phyloP scores from a whole-genome alignment of 257 asterid genomes.

The Solanum medicagineum region DNA sequence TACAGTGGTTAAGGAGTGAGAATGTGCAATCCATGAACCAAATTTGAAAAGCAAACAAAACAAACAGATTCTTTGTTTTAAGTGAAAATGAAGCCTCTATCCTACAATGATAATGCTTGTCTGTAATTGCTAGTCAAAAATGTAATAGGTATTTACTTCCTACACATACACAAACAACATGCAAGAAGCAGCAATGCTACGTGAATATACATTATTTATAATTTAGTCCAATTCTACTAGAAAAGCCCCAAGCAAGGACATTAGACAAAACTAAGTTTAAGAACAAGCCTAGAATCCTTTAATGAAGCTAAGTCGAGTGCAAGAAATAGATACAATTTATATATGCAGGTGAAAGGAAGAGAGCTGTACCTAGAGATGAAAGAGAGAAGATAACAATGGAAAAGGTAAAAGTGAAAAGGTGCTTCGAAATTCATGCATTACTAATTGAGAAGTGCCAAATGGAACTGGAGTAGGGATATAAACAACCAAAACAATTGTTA shows the following conservation, averaged over 20 bases:
- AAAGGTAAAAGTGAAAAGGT: neutral
- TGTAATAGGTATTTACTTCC: neutral
- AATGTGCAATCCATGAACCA: neutral
- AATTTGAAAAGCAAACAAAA: neutral
- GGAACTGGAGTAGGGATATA: neutral
- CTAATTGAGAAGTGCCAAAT: neutral
- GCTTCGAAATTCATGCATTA: neutral
- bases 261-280: neutral
- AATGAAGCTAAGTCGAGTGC: neutral
- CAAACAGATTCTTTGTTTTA: neutral
- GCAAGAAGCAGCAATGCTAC: neutral
- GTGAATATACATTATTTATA: neutral
- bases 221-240: neutral
- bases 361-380: neutral
- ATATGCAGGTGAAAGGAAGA: neutral
- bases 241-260: neutral
- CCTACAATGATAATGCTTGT: neutral
- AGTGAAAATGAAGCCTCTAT: neutral
- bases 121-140: neutral
- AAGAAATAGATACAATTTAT: neutral
- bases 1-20: neutral
- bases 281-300: neutral
- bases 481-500: neutral
- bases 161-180: neutral
- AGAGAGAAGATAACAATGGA: neutral